Base-by-base conservation (phyloP, 1,284 basidiomycete genomes). In the Microbotryum saponariae region DNA sequence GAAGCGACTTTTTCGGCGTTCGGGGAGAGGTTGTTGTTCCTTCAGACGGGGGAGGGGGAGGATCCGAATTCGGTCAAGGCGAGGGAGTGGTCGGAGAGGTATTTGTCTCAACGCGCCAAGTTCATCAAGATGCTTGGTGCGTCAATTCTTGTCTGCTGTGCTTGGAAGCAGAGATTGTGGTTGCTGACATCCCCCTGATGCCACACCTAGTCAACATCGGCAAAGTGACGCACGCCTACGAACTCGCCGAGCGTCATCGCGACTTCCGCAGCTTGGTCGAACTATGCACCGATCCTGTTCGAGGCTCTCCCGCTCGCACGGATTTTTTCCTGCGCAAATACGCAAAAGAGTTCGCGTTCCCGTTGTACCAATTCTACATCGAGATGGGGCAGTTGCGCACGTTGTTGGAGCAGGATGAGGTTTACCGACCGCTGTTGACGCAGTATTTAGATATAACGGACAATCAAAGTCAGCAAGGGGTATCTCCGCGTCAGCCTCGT, bases 311-410 rank as follows among this genome's bases (percentile, higher is more conserved):
- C 1, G 71, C 72, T 1, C 70, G 75, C 23, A 68, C 79, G 14
- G 74, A 87, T 70, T 74, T 75, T 4, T 97, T 94, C 75, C 83
- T 97, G 58, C 82, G 88, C 55, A 82, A 79, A 66, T 97, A 89
- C 76, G 83, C 86, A 56, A 83, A 90, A 51, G 83, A 83, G 27
- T 99, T 97, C 71, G 88, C 92, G 0, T 86, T 83, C 27, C 87
- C 91, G 72, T 80, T 97, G 42, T 97, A 91, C 74, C 81, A 84
- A 66, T 97, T 76, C 75, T 81, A 79, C 70, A 76, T 81, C 58
- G 78, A 80, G 52, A 74, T 78, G 42, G 77, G 78, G 44, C 86
- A 88, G 74, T 76, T 87, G 18, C 81, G 88, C 44, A 81, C 82
- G 5, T 80, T 97, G 73, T 85, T 93, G 60, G 82, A 83, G 10